Percentiles rank a stretch among this genome's conserved stretches.
phyloP scores from a whole-genome alignment of 371 early-diverging fungal genomes.

The Mortierella sp. region DNA sequence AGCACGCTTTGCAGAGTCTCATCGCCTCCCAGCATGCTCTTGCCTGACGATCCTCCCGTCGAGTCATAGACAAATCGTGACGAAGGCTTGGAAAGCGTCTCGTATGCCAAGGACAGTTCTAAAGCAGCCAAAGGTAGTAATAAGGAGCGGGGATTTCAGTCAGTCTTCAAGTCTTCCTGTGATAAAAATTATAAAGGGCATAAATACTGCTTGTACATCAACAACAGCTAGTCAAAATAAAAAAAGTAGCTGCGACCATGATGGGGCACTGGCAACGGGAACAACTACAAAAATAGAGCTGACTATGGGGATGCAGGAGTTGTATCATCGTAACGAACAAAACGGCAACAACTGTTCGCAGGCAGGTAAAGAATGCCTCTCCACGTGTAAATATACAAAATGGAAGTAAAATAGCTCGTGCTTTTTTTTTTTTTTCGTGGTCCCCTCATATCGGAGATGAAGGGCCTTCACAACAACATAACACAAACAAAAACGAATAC shows the following conservation, averaged over 20 bases:
- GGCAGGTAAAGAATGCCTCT: conserved; percentile 11
- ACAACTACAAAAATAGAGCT: background rate
- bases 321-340: background rate
- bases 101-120: conserved; percentile 71
- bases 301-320: background rate
- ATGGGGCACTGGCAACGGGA: conserved; percentile 1
- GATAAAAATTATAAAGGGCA: no score
- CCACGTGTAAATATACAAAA: conserved; percentile 35
- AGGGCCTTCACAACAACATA: no score
- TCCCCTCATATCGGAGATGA: no score
- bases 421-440: conserved; percentile 57
- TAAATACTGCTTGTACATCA: no score
- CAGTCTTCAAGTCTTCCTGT: background rate
- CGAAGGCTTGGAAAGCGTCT: conserved; percentile 70
- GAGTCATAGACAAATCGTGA: conserved; percentile 67
- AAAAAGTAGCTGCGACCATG: no score
- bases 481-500: no score
- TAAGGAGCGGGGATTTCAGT: background rate
- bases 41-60: conserved; percentile 56
- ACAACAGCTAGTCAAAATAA: no score
- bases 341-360: background rate
- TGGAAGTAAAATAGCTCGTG: conserved; percentile 26
- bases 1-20: conserved; percentile 69
- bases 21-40: conserved; percentile 55
- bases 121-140: conserved; percentile 6